These are phyloP conservation scores for Dendryphion nanum DNA, from an alignment of 2,329 filamentous ascomycete genomes.

Conservation along the genomic window DNA sequence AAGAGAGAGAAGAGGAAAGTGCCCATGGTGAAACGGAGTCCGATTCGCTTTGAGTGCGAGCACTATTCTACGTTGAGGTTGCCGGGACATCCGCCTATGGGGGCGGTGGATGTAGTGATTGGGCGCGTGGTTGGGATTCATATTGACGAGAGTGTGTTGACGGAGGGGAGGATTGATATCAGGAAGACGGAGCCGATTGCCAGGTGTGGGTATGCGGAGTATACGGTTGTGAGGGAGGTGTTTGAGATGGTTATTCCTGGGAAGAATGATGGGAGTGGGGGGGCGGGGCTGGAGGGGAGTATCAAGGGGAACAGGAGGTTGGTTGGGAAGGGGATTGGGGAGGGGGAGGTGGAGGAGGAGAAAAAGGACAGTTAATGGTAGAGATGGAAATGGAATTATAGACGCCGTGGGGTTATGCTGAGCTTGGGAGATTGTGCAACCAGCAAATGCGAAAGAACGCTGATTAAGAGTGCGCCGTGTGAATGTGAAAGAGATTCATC, in stretches of 20 bases:
- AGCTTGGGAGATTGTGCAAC: too few species aligned
- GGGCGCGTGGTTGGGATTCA: slow-evolving; percentile 58
- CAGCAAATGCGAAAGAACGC: too few species aligned
- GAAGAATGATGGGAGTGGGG: slow-evolving; percentile 20
- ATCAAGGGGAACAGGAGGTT: slow-evolving; percentile 19
- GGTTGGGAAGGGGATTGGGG: too few species aligned
- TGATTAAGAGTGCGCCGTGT: too few species aligned
- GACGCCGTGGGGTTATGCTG: too few species aligned
- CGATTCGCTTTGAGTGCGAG: slow-evolving; percentile 59
- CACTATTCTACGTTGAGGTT: slow-evolving; percentile 55
- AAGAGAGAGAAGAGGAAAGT: slow-evolving; percentile 21
- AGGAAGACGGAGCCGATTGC: slow-evolving; percentile 59
- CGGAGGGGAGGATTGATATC: slow-evolving; percentile 56
- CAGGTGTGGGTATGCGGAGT: slow-evolving; percentile 60
- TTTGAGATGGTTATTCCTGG: slow-evolving; percentile 60
- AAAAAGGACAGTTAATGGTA: too few species aligned
- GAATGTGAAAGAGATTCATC: too few species aligned
- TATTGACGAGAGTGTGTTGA: slow-evolving; percentile 55
- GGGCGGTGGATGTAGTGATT: slow-evolving; percentile 58
- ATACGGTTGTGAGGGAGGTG: slow-evolving; percentile 54
- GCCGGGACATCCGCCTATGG: slow-evolving; percentile 58
- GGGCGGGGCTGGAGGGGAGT: slow-evolving; percentile 30
- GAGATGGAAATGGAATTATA: too few species aligned
- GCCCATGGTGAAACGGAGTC: slow-evolving; percentile 55
- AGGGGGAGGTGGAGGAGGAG: slow-evolving; percentile 13